Base-by-base conservation (phyloP, 2,329 filamentous ascomycete species). In the Trichoderma hamatum region DNA sequence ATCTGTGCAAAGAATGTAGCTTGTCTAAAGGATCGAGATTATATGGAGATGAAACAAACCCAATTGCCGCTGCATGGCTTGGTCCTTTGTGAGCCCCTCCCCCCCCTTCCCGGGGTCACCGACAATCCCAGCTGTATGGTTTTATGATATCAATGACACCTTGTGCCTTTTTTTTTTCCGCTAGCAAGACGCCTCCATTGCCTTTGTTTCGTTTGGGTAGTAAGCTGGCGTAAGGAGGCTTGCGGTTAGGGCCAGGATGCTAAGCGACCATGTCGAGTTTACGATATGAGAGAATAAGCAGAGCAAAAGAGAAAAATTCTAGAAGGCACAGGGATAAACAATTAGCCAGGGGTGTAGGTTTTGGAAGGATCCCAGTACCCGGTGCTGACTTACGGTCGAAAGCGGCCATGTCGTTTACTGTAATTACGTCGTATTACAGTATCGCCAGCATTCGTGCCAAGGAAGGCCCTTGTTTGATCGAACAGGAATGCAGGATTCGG, bases 121-220 rank as follows among this genome's bases (percentile, higher is more conserved):
- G 62, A 66, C 52, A 52, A 66, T 66, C 62, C 62, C 62, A 66
- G 43, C 51, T 56, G 26, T 26, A 51, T 46, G 62, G n/a, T 56
- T 56, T n/a, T 26, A 51, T 46, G 62, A 13, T 56, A 43, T 65
- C 49, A 43, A 30, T 26, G 34, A 34, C 21, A 43, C 51, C 62
- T 24, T n/a, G 62, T 54, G 51, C 62, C 36, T 66, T 56, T 5
- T 19, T 43, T n/a, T 30, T 43, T 5, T 24, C 13, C 43, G 46
- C 11, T 49, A 49, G 34, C 46, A 56, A 66, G 62, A 66, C 62
- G 62, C 62, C 62, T 66, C 62, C 62, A 65, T 21, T 34, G 19
- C 10, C 19, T 43, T n/a, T 63, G 11, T 26, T 43, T 19, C n/a
- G 30, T n/a, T 32, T 46, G 28, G 51, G 51, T 43, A 55, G 39